Conservation (phyloP, 2,329 filamentous ascomycete genomes). For the Aspergillus latus region DNA sequence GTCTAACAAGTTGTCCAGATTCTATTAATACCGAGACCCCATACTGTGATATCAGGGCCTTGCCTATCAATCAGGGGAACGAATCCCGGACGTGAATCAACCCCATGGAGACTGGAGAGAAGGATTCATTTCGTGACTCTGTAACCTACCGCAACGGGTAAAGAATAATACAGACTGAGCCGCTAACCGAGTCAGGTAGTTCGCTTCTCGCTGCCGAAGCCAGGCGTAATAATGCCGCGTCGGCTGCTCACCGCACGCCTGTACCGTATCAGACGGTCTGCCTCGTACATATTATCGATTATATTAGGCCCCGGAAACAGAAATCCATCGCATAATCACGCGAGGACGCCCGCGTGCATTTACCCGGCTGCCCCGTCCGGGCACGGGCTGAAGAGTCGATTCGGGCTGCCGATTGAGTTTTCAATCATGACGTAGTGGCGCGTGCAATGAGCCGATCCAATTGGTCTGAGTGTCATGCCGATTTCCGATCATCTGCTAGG, state of each 20-base stretch:
- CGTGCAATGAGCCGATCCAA: not conserved
- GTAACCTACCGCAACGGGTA: constrained; percentile 1
- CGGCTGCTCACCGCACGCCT: not conserved
- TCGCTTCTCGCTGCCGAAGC: constrained; percentile 16
- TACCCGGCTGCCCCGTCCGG: constrained; percentile 11
- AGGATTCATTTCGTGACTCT: not conserved
- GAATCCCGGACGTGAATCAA: constrained; percentile 11
- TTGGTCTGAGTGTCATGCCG: constrained; percentile 10
- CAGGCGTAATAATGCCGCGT: not conserved
- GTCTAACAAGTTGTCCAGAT: not conserved
- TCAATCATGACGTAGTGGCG: constrained; percentile 8
- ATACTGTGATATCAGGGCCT: constrained; percentile 4
- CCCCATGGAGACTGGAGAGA: not conserved
- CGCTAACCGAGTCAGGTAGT: constrained; percentile 20
- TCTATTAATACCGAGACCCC: constrained; percentile 13
- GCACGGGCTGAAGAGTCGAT: not conserved
- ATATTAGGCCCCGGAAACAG: not conserved
- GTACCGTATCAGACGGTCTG: not conserved
- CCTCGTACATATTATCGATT: not conserved
- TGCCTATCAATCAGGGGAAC: constrained; percentile 2
- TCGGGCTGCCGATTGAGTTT: constrained; percentile 11
- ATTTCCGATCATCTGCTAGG: constrained; percentile 8
- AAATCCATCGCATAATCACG: constrained; percentile 2
- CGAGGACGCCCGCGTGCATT: constrained; percentile 6
- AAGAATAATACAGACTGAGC: not conserved